Base-by-base conservation (phyloP, 148 eudicot genomes). In the Silene uniflora region DNA sequence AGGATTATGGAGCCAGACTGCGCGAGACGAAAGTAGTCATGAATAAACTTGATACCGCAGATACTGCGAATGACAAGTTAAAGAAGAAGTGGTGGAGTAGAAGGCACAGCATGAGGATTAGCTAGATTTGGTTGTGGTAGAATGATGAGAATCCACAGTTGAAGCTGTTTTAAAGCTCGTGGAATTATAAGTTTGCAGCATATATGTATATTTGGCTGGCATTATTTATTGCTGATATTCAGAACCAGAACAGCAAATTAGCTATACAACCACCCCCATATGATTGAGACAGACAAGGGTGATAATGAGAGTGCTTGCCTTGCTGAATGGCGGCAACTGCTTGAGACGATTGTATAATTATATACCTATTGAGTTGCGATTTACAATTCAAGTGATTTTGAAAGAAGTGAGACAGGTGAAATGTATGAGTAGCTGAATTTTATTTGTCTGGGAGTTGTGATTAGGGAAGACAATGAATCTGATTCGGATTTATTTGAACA, bases 81-180 rank as follows among this genome's bases (percentile, higher is more conserved):
- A 90, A 83, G 65, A 92, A 87, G 87, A 95, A 90, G 79, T 95
- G 98, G 98, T 92, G 97, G 96, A 88, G 88, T 35, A 88, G 98
- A 83, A 85, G 88, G 81, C 92, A 92, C 75, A 92, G 97, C 83
- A 77, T 86, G 16, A 78, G 88, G 84, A 74, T 90, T 55, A 81
- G 72, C 86, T 74, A 76, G 79, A 52, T 52, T 60, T 60, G 7
- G 18, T 58, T 17, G 62, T 5, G 62, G 63, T 60, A 60, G 63
- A 19, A 60, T n/a, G 21, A 12, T 21, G 63, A 6, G 62, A 7
- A 59, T n/a, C 21, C 23, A 59, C 23, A 6, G 39, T 35, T 35
- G 39, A 35, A 35, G 39, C 39, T 35, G 39, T 35, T 49, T 13
- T 52, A 52, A 52, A 52, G 56, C 56, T 52, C 17, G 17, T 52